Conservation (phyloP, 371 early-diverging fungal genomes). For the Dinochytrium kinnereticum region DNA sequence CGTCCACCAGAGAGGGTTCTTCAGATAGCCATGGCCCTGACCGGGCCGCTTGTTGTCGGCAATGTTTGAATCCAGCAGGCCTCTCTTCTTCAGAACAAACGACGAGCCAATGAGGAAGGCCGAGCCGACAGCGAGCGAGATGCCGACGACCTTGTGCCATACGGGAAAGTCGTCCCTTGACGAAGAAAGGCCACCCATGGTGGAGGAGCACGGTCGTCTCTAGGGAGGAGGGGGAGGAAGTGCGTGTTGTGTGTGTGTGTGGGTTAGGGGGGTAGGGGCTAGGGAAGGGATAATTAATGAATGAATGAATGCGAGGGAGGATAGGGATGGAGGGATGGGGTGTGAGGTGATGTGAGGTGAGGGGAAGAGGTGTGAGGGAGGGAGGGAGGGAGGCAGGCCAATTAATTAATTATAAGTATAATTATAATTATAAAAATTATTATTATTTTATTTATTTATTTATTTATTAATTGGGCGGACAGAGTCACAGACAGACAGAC, state of each 20-base stretch:
- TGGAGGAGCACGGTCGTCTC: not conserved
- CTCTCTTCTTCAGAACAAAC: conserved; percentile 93
- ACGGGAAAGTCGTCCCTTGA: conserved; percentile 26
- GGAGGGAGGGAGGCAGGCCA: too few relatives aligned
- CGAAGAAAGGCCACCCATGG: not conserved
- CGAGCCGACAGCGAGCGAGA: conserved; percentile 75
- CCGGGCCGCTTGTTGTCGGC: conserved; percentile 19
- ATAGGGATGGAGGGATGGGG: too few relatives aligned
- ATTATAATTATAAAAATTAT: too few relatives aligned
- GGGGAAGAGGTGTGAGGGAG: too few relatives aligned
- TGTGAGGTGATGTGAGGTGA: too few relatives aligned
- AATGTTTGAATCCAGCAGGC: conserved; percentile 69
- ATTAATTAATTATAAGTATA: too few relatives aligned
- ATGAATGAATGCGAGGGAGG: too few relatives aligned
- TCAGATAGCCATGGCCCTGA: conserved; percentile 75
- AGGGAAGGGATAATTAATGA: not conserved
- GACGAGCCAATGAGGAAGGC: conserved; percentile 88
- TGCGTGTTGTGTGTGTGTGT: too few relatives aligned
- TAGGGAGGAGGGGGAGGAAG: not conserved
- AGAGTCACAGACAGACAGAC: too few relatives aligned
- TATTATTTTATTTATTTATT: too few relatives aligned
- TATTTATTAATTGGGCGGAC: too few relatives aligned
- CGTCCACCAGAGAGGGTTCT: conserved; percentile 89
- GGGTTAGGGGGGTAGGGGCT: too few relatives aligned
- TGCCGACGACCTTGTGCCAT: conserved; percentile 49